Percentiles rank a stretch among this genome's conserved stretches.
phyloP scores from a whole-genome alignment of 352 stramenopile species.

The Globisporangium mamillatum region DNA sequence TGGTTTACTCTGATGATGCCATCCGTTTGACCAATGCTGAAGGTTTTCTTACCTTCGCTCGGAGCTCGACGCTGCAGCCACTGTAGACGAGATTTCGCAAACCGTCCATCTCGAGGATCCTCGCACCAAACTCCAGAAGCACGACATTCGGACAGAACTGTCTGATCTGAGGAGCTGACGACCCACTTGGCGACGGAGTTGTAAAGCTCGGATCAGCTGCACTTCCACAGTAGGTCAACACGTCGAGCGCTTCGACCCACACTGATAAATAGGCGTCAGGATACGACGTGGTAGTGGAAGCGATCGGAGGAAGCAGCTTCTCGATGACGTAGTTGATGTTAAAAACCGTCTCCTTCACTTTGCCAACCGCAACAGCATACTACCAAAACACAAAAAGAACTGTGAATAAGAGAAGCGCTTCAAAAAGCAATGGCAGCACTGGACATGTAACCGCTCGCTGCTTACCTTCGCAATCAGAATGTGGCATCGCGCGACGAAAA shows the following conservation, averaged over 20 bases:
- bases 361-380: slow-evolving; percentile 61
- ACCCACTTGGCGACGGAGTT: slow-evolving; percentile 4
- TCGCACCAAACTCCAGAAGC: slow-evolving; percentile 50
- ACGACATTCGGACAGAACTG: slow-evolving; percentile 48
- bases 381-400: slow-evolving; percentile 17
- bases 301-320: slow-evolving; percentile 40
- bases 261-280: slow-evolving; percentile 47
- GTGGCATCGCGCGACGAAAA: slow-evolving; percentile 56
- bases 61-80: slow-evolving; percentile 49
- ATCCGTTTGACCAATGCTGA: background rate
- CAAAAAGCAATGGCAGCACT: background rate
- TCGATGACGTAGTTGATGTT: slow-evolving; percentile 58
- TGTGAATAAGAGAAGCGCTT: background rate
- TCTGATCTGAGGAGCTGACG: slow-evolving; percentile 21
- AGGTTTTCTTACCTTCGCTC: slow-evolving; percentile 39
- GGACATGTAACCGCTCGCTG: background rate
- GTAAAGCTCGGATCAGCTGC: slow-evolving; percentile 21
- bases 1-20: background rate
- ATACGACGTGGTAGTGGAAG: slow-evolving; percentile 29
- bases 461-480: slow-evolving; percentile 67
- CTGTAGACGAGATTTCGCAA: slow-evolving; percentile 43
- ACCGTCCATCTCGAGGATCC: slow-evolving; percentile 40
- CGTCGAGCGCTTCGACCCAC: slow-evolving; percentile 60
- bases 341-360: slow-evolving; percentile 39
- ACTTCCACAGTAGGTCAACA: slow-evolving; percentile 43